Evolutionary conservation across 83 land plant species (phyloP).

Genomic region (Picea abies): DNA sequence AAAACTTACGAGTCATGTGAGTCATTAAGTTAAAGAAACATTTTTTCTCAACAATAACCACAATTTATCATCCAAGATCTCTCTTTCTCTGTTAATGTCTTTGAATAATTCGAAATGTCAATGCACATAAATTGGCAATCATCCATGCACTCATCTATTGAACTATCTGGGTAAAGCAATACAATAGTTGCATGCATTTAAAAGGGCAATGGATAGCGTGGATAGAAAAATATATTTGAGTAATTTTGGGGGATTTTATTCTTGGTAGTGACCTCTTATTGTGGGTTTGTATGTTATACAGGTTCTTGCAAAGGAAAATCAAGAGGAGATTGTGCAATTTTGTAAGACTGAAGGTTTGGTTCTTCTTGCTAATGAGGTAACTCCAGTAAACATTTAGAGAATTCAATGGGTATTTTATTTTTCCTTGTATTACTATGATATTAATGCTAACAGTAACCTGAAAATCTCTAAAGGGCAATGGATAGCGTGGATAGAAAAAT

Average conservation of each 20-base stretch:
- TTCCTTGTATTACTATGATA: too few relatives aligned
- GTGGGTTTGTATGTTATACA: constrained; percentile 20
- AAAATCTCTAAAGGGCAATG: not conserved
- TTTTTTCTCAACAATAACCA: not conserved
- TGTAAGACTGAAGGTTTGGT: constrained; percentile 75
- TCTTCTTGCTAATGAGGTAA: constrained; percentile 90
- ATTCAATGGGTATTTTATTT: too few relatives aligned
- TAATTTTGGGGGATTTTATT: not conserved
- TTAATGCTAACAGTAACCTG: too few relatives aligned
- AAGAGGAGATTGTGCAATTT: constrained; percentile 69
- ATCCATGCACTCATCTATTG: not conserved
- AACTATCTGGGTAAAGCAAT: not conserved
- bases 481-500: not conserved
- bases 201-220: not conserved
- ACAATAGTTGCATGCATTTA: not conserved
- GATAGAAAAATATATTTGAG: not conserved
- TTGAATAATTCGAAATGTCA: not conserved
- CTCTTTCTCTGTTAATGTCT: not conserved
- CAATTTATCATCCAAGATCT: not conserved
- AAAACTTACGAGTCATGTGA: constrained; percentile 98
- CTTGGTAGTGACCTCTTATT: not conserved
- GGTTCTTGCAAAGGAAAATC: constrained; percentile 91
- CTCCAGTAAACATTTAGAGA: too few relatives aligned
- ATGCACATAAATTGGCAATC: not conserved
- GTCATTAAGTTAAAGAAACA: not conserved